These are phyloP conservation scores for Quercus ilex DNA, from an alignment of 306 rosid species.

Conservation along the genomic window DNA sequence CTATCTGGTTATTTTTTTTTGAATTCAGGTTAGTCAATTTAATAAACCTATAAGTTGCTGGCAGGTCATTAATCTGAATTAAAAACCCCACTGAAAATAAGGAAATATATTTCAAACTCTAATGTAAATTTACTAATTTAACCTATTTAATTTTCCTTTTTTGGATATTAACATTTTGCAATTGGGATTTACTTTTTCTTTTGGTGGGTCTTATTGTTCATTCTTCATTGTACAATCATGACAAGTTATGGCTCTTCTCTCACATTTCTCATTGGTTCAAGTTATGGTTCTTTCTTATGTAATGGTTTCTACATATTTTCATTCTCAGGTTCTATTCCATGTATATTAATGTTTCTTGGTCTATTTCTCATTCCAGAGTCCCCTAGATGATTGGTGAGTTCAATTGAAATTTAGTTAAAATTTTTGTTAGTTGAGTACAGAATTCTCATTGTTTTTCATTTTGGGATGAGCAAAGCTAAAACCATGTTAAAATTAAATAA, in stretches of 20 bases:
- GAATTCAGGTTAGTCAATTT: too few relatives aligned
- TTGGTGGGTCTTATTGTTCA: not conserved
- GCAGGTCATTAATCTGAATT: too few relatives aligned
- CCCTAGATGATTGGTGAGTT: constrained; percentile 40
- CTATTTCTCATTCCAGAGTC: constrained; percentile 31
- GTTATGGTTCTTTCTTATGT: constrained; percentile 3
- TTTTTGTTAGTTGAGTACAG: not conserved
- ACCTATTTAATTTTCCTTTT: too few relatives aligned
- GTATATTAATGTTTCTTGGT: constrained; percentile 5
- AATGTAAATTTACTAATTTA: too few relatives aligned
- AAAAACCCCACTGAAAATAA: too few relatives aligned
- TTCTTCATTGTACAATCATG: not conserved
- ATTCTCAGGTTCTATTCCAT: constrained; percentile 25
- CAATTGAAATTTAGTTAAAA: too few relatives aligned
- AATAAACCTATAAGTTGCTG: too few relatives aligned
- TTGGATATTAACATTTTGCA: too few relatives aligned
- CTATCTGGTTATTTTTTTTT: too few relatives aligned
- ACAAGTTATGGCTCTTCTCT: constrained; percentile 17
- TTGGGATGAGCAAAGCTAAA: not conserved
- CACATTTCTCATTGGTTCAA: constrained; percentile 25
- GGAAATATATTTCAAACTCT: too few relatives aligned
- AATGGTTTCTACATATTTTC: not conserved
- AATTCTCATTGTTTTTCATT: not conserved
- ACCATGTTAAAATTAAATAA: not conserved
- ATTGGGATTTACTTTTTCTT: too few relatives aligned